A percentile compares a stretch with the other conserved stretches of the same genome.
Evolutionary conservation across 164 flowering plant genomes (phyloP).

Genomic region (Saururus chinensis): DNA sequence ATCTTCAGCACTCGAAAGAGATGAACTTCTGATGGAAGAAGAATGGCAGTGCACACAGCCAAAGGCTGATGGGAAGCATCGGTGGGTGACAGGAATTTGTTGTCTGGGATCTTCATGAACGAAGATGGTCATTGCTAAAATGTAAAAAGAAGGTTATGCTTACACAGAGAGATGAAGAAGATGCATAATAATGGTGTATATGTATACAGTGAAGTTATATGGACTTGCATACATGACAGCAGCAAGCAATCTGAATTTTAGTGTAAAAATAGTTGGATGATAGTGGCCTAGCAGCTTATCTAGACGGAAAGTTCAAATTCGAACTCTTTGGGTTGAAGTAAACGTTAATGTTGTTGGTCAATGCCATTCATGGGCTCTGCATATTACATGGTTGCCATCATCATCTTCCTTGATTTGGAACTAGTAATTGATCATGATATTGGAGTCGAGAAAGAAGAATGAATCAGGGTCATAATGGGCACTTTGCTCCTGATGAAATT

Average conservation of each 20-base stretch:
- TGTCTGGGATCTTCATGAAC: slow-evolving; percentile 1
- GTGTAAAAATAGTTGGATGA: slow-evolving; percentile 18
- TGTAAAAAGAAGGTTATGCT: not conserved
- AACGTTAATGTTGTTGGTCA: slow-evolving; percentile 8
- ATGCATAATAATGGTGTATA: not conserved
- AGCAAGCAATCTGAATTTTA: slow-evolving; percentile 3
- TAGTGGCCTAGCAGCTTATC: slow-evolving; percentile 35
- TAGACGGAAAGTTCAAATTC: slow-evolving; percentile 6
- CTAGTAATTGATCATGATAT: not conserved
- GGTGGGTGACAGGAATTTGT: slow-evolving; percentile 14
- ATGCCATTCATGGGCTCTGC: not conserved
- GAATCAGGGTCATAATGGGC: not conserved
- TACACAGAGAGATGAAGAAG: not conserved
- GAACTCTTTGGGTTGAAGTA: slow-evolving; percentile 54
- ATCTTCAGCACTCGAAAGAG: slow-evolving; percentile 22
- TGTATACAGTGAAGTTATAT: not conserved
- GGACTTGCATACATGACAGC: not conserved
- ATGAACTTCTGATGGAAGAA: slow-evolving; percentile 8
- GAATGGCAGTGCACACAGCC: slow-evolving; percentile 34
- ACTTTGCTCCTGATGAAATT: not conserved
- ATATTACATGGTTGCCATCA: not conserved
- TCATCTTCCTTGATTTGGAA: not conserved
- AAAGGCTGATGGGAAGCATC: slow-evolving; percentile 23
- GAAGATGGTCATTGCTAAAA: not conserved
- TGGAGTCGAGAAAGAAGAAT: not conserved